Evolutionary conservation across 1,284 basidiomycete species (phyloP), one percentile per base, ranked within the genome.

Genomic region (Malassezia japonica): DNA sequence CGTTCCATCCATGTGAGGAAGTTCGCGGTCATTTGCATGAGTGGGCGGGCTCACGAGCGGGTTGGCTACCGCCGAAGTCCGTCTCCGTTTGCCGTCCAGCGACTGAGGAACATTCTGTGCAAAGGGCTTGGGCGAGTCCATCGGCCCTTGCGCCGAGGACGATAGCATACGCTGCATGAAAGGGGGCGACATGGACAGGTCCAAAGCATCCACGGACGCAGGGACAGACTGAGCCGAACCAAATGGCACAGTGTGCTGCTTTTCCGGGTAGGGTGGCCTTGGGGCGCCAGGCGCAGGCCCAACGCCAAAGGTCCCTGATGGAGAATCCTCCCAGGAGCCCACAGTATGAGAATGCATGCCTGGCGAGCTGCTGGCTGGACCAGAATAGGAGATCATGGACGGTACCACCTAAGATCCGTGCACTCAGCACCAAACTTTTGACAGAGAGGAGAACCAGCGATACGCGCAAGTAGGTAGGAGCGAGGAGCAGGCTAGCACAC

Each of bases 51-150:
- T 40, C n/a, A 34, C n/a, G 10, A 8, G 20, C 7, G 31, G 13
- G 9, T 10, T 9, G 13, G 16, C 18, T 9, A 20, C 29, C 12
- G 50, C n/a, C 15, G 39, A 42, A 23, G 46, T 46, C 28, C 50
- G 50, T 24, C 50, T 36, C 20, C 50, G 50, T 32, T 52, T 52
- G 29, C 50, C 33, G 29, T 52, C 50, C 10, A 16, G n/a, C 20
- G 38, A 42, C 20, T 23, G 38, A 6, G 43, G 43, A n/a, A n/a
- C n/a, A n/a, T n/a, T n/a, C 25, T 32, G 23, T 5, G 18, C 27
- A 7, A 27, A 35, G 2, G 42, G 33, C 12, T 46, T 16, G 1
- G 43, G 36, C 9, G 49, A 46, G 15, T 28, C 24, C 21, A 46
- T 20, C 7, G 25, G 36, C 6, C 33, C 33, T 7, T 25, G 27